These are phyloP conservation scores for Podila verticillata DNA, from an alignment of 192 early-diverging fungal genomes.

Conservation along the genomic window DNA sequence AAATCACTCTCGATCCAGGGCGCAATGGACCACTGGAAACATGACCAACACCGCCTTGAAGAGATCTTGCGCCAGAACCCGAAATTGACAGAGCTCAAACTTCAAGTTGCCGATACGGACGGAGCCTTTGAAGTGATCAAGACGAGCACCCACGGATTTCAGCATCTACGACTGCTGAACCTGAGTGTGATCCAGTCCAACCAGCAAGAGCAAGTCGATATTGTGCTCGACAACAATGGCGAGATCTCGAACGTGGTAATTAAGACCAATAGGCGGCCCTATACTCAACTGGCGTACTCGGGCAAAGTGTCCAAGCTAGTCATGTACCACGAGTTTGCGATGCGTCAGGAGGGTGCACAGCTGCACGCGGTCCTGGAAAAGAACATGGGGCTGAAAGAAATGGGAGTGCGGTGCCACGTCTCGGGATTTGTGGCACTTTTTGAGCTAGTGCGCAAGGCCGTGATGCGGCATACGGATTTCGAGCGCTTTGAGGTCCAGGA, in stretches of 20 bases:
- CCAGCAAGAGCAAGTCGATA: conserved; percentile 21
- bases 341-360: not conserved
- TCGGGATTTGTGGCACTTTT: not conserved
- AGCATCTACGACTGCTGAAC: not conserved
- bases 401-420: conserved; percentile 12
- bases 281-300: conserved; percentile 15
- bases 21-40: conserved; percentile 23
- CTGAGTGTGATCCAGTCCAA: conserved; percentile 4
- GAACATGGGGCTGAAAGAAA: conserved; percentile 3
- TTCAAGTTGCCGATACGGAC: conserved; percentile 20
- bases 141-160: conserved; percentile 6
- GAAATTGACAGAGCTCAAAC: conserved; percentile 9
- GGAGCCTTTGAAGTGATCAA: conserved; percentile 19
- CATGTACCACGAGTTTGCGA: conserved; percentile 9
- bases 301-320: conserved; percentile 16
- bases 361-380: conserved; percentile 10
- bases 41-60: conserved; percentile 12
- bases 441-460: not conserved
- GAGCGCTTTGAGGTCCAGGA: conserved; percentile 5
- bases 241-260: conserved; percentile 21
- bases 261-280: conserved; percentile 20
- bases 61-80: conserved; percentile 17
- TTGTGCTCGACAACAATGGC: conserved; percentile 6
- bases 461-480: not conserved
- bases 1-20: conserved; percentile 19